Evolutionary conservation across 2,329 filamentous ascomycete genomes (phyloP), one percentile per base, ranked within the genome.

Genomic region (Apiospora pterosperma): DNA sequence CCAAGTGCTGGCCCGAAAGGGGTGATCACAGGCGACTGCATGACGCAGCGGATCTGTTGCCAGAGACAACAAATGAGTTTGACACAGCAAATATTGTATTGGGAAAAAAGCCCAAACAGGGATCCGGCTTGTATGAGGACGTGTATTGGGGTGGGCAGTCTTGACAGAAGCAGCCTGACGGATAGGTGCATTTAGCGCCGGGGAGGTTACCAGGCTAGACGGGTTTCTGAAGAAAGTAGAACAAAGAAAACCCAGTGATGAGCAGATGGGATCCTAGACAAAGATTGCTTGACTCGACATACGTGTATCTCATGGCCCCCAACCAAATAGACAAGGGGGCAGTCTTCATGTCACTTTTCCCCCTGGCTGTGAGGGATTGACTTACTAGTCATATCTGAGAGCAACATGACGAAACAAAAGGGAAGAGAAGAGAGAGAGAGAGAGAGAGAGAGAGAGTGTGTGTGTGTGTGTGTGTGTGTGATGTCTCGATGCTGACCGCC

Each of bases 211-310:
- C 70, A 76, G 70, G 69, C 72, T 74, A 76, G 73, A 69, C 72
- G 70, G 72, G 67, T 72, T 75, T 72, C 73, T 76, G 75, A 76
- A 70, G 74, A 75, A 67, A 71, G 75, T 76, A 75, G 74, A 80
- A 83, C 81, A 83, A 83, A 83, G 81, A 79, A 77, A 76, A 67
- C 67, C 70, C 69, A 70, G 67, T 68, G 70, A 69, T 69, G 67
- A 74, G 73, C 68, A 73, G 72, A 75, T 72, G 72, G 73, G 72
- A 75, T 73, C 72, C 73, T 67, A 73, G 73, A 71, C 72, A 73
- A 70, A 75, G 72, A 76, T 79, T 77, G 74, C 77, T 80, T 79
- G 82, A 85, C 83, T 85, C 83, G 83, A 82, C 81, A 83, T 81
- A 84, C 80, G 81, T 84, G 81, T 81, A 78, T 70, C 73, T 34